Base-by-base conservation (phyloP, 306 rosid species). In the Cercis canadensis region DNA sequence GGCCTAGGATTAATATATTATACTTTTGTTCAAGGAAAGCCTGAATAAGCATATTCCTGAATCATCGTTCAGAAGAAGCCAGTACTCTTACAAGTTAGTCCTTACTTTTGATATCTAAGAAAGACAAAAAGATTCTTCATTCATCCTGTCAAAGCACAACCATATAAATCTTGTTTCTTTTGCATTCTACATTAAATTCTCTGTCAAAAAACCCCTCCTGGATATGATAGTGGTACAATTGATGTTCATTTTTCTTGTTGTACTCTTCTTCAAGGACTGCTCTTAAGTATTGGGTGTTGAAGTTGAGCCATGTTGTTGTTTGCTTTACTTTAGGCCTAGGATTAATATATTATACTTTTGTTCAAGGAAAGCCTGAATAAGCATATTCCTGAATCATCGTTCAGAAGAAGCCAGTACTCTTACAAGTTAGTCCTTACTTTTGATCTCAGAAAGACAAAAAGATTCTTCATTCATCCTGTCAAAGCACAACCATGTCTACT, bases 251-350 rank as follows among this genome's bases (percentile, higher is more conserved):
- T 16, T 50, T 73, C 70, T 40, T 63, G 33, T 73, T 29, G 11
- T 24, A 24, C 62, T 49, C 58, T 24, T 58, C 52, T 58, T 67
- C 31, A 60, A 19, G 41, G 21, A 60, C n/a, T 21, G 12, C 63
- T 41, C 40, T 41, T 33, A 54, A 81, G 39, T 84, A 87, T 88
- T 24, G 29, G 29, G 29, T 24, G 29, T 24, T 24, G 29, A 24
- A 3, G 29, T 24, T 24, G 29, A 24, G 29, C 29, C 29, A 24
- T 24, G 29, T 24, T 24, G 29, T 3, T 24, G 29, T 24, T 24
- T 24, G 29, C 29, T 24, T 24, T 24, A 24, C 29, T 24, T 24
- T 24, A 24, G 29, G 29, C 29, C 2, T 24, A 24, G 29, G 29
- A 24, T 24, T 24, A 24, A 24, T 3, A 24, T 24, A 3, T 3